A percentile compares a stretch with the other conserved stretches of the same genome.
These are phyloP conservation scores for Elsinoe arachidis DNA, from an alignment of 2,329 filamentous ascomycete genomes.

Conservation along the genomic window DNA sequence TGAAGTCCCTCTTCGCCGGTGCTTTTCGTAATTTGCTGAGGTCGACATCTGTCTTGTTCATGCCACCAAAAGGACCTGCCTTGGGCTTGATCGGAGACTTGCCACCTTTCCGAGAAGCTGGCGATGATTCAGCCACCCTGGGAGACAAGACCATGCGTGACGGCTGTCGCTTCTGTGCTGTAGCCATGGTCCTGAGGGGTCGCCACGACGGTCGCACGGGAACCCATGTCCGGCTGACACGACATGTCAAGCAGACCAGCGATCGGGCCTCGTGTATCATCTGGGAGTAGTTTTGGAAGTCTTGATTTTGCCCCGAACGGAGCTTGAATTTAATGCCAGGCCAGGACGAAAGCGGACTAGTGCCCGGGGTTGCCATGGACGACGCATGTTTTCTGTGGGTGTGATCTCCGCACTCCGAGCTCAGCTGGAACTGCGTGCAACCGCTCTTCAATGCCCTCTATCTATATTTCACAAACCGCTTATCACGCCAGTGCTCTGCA, in stretches of 20 bases:
- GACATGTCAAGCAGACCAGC: conserved; percentile 3
- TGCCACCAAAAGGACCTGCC: conserved; percentile 50
- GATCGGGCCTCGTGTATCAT: conserved; percentile 1
- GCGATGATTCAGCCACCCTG: conserved; percentile 31
- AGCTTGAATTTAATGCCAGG: neutral
- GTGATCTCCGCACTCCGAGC: conserved; percentile 2
- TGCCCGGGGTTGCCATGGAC: neutral
- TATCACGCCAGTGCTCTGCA: conserved; percentile 11
- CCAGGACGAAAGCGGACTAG: neutral
- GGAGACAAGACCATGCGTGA: conserved; percentile 46
- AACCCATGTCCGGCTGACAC: neutral
- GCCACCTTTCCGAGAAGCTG: conserved; percentile 23
- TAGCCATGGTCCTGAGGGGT: conserved; percentile 32
- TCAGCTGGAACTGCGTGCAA: neutral
- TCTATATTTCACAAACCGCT: conserved; percentile 1
- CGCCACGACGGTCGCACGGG: conserved; percentile 26
- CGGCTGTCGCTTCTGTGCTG: conserved; percentile 35
- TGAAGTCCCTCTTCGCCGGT: conserved; percentile 36
- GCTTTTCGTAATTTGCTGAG: conserved; percentile 30
- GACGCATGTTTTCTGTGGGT: conserved; percentile 2
- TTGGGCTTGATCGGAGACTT: conserved; percentile 33
- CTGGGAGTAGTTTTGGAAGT: neutral
- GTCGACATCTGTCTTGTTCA: conserved; percentile 47
- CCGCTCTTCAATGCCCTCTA: neutral
- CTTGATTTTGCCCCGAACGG: conserved; percentile 4